A percentile compares a stretch with the other conserved stretches of the same genome.
Conservation (phyloP, 768 basidiomycete species). For the Lanmaoa pseudosensibilis region DNA sequence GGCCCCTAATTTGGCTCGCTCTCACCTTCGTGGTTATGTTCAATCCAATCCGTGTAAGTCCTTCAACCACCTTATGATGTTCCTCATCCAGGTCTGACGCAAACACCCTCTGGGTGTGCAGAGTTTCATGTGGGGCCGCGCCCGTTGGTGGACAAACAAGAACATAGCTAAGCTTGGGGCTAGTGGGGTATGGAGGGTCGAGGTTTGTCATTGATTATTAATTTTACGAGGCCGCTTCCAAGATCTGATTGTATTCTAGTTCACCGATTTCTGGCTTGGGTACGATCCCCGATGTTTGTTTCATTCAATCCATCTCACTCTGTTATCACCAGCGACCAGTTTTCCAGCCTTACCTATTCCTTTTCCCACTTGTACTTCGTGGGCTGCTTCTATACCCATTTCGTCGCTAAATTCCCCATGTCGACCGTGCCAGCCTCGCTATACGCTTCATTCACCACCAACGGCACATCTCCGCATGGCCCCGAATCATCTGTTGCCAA, state of each 20-base stretch:
- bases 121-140: slow-evolving; percentile 35
- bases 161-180: slow-evolving; percentile 60
- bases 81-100: neutral
- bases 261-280: slow-evolving; percentile 89
- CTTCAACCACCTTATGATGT: neutral
- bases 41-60: slow-evolving; percentile 69
- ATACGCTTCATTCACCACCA: neutral
- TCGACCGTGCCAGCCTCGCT: neutral
- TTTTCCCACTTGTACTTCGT: slow-evolving; percentile 71
- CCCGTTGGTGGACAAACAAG: slow-evolving; percentile 77
- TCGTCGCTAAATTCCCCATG: neutral
- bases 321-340: slow-evolving; percentile 58
- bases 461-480: neutral
- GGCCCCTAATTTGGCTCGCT: slow-evolving; percentile 81
- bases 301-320: neutral
- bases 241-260: slow-evolving; percentile 40
- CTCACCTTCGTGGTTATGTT: slow-evolving; percentile 58
- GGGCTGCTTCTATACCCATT: slow-evolving; percentile 62
- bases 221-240: neutral
- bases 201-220: slow-evolving; percentile 44
- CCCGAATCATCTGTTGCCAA: neutral
- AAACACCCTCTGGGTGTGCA: slow-evolving; percentile 43
- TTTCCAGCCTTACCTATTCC: slow-evolving; percentile 75
- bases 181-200: slow-evolving; percentile 71
- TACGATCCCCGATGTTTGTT: slow-evolving; percentile 31